Conservation (phyloP, 495 filamentous ascomycete species). For the Sordaria brevicollis region DNA sequence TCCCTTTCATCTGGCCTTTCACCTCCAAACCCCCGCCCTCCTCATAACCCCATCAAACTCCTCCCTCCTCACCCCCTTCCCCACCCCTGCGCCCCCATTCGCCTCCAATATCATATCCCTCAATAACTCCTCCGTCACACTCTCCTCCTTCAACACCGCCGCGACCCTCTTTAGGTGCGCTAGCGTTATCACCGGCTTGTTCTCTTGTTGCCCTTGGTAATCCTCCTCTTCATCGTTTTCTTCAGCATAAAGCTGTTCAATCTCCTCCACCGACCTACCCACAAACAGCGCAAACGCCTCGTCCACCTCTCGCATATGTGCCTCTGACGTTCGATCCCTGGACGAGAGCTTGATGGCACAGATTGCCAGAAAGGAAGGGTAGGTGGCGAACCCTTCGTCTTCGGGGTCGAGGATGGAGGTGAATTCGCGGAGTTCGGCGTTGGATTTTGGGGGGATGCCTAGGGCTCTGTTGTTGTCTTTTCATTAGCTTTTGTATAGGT, state of each 20-base stretch:
- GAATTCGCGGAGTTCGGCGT: conserved; percentile 61
- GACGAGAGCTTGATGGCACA: conserved; percentile 71
- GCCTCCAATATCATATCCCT: conserved; percentile 91
- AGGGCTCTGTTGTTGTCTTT: conserved; percentile 47
- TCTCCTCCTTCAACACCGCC: conserved; percentile 70
- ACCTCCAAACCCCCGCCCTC: conserved; percentile 69
- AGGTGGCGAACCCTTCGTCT: conserved; percentile 63
- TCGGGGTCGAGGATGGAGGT: conserved; percentile 72
- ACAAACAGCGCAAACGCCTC: conserved; percentile 70
- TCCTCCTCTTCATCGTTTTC: background rate
- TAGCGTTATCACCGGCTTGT: conserved; percentile 52
- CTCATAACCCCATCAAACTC: conserved; percentile 83
- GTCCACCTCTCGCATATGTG: conserved; percentile 55
- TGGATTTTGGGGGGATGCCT: conserved; percentile 52
- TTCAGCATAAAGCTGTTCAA: background rate
- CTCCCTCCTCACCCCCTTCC: conserved; percentile 58
- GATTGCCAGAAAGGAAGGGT: conserved; percentile 68
- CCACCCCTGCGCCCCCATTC: conserved; percentile 66
- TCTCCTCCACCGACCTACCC: conserved; percentile 2
- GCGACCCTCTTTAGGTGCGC: conserved; percentile 69
- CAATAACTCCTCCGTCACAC: conserved; percentile 69
- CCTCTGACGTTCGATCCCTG: conserved; percentile 41
- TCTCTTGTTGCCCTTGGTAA: conserved; percentile 10
- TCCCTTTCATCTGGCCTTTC: conserved; percentile 7
- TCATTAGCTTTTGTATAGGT: no score